Conservation (phyloP, 2,329 filamentous ascomycete species). For the Sordariomycetes sp. region DNA sequence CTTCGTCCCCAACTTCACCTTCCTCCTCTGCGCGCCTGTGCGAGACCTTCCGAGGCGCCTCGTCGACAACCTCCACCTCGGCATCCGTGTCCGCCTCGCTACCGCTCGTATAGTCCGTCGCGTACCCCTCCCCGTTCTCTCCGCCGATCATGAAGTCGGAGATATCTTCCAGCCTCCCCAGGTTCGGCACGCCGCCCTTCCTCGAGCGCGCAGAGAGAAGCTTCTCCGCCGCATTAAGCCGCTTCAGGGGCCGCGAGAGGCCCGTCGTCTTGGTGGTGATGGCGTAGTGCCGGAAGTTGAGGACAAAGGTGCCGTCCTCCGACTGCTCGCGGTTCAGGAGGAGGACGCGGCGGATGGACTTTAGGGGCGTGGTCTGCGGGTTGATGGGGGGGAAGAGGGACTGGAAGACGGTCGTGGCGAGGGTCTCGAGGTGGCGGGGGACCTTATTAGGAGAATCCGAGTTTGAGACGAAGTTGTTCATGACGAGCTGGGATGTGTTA, state of each 20-base stretch:
- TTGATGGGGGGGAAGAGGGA: slow-evolving; percentile 94
- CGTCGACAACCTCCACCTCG: slow-evolving; percentile 75
- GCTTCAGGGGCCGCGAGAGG: slow-evolving; percentile 69
- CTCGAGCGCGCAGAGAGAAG: slow-evolving; percentile 47
- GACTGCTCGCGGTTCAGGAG: slow-evolving; percentile 70
- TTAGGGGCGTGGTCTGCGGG: slow-evolving; percentile 76
- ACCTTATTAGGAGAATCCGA: slow-evolving; percentile 51
- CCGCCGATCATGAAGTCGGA: slow-evolving; percentile 87
- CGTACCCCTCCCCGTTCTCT: slow-evolving; percentile 66
- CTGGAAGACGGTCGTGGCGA: slow-evolving; percentile 90
- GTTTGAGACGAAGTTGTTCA: slow-evolving; percentile 73
- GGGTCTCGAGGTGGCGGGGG: slow-evolving; percentile 86
- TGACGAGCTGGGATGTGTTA: slow-evolving; percentile 52
- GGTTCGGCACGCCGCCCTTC: slow-evolving; percentile 70
- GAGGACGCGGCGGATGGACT: slow-evolving; percentile 84
- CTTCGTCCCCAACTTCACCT: slow-evolving; percentile 19
- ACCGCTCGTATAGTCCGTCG: slow-evolving; percentile 72
- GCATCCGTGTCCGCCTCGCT: slow-evolving; percentile 90
- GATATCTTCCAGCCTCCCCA: slow-evolving; percentile 84
- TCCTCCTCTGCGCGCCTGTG: slow-evolving; percentile 23
- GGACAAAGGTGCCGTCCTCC: slow-evolving; percentile 56
- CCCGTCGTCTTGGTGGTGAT: slow-evolving; percentile 84
- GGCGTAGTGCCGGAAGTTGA: slow-evolving; percentile 87
- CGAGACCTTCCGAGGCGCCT: slow-evolving; percentile 44
- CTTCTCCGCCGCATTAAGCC: slow-evolving; percentile 77